Base-by-base conservation (phyloP, 768 basidiomycete species). In the Phlebiopsis flavidoalba region DNA sequence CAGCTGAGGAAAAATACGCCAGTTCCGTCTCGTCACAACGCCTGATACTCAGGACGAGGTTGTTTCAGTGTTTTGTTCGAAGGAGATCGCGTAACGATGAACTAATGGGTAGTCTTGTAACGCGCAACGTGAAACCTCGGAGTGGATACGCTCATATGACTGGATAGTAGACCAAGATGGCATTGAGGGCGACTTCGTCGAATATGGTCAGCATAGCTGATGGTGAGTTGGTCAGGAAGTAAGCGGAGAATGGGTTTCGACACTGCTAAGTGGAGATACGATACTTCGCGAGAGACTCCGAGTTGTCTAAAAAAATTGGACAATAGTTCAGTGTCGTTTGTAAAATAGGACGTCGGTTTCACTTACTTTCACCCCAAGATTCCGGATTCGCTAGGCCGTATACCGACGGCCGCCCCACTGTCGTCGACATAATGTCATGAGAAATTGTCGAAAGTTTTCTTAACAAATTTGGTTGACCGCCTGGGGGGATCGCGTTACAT, bases 1-100 rank as follows among this genome's bases (percentile, higher is more conserved):
- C 61, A 99, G 78, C 73, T 99, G 97, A n/a, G 97, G 97, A 75
- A 98, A 98, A 98, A 98, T 10, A 99, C 95, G 10, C 97, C 96
- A 8, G 88, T 93, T 43, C n/a, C 97, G 83, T 60, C 97, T 80
- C 1, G 97, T 99, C 49, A 99, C 97, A 17, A 99, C 97, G 12
- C 97, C 97, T 8, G 89, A 85, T 7, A 99, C 91, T 40, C 97
- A n/a, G 89, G 35, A 99, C 95, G 47, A 99, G 88, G 65, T 91
- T 94, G 77, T 98, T 98, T 53, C 98, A 81, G 70, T n/a, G n/a
- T n/a, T 98, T 89, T 45, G 85, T 82, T 52, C 97, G 88, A 26
- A 97, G 89, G 37, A 99, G 85, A 69, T 98, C 96, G 54, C 97
- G 92, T 37, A 99, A 83, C 6, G 97, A 93, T 22, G 88, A 87